Base-by-base conservation (phyloP, 805 yeast species). In the Candida yuanshanica region DNA sequence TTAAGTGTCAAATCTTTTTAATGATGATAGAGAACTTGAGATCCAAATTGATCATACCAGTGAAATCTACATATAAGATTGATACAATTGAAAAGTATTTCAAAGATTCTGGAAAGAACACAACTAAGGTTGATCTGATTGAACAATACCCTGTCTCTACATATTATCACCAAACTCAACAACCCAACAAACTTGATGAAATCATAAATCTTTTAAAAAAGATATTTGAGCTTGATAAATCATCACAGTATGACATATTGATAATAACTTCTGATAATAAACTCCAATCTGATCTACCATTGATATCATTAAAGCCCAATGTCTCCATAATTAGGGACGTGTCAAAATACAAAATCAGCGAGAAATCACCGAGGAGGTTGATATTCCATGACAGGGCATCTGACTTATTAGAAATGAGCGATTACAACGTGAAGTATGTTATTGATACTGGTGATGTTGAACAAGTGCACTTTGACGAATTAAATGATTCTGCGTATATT, bases 11-110 rank as follows among this genome's bases (percentile, higher is more conserved):
- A 14, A 16, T 40, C 11, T 24, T 36, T 2, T 21, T 43, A 2
- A 22, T 37, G 4, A 1, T 43, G 3, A 14, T 27, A 3, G 31
- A 11, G 9, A 33, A 18, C 13, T 4, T 35, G 1, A 24, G 6
- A 2, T 18, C 11, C 3, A 41, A 32, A 23, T 18, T 41, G 6
- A 26, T 44, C 3, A 16, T 35, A 4, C 38, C 39, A 13, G 20
- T 37, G 35, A 37, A 36, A 25, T 44, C 44, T n/a, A 12, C 17
- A 6, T 44, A 9, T 11, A 18, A 32, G 5, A 18, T 6, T 18
- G 21, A 31, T 2, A 14, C 29, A 7, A 13, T 25, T 5, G 16
- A 25, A 16, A 10, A 9, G 29, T n/a, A 10, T 25, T 25, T 25
- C 16, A 10, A 8, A 25, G 29, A 25, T 13, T 25, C 16, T 5